Evolutionary conservation across 2,329 filamentous ascomycete species (phyloP).

Genomic region (Colletotrichum plurivorum): DNA sequence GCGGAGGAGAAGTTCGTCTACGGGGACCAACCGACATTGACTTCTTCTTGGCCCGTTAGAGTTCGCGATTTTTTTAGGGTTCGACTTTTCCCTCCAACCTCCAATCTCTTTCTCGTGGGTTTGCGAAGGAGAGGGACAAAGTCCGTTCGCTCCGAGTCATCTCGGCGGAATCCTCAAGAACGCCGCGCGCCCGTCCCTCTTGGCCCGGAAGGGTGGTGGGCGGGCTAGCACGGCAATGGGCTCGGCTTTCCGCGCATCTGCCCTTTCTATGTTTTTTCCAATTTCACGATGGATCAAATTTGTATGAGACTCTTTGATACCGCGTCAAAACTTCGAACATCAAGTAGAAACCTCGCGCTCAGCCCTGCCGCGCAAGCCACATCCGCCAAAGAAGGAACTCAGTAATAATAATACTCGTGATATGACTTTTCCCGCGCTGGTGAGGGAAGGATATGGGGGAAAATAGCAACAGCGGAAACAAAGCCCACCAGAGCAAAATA

Average conservation of each 20-base stretch:
- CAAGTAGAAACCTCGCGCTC: slow-evolving; percentile 8
- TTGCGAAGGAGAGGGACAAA: not conserved
- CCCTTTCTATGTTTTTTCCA: no score
- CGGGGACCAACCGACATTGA: not conserved
- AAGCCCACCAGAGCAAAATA: slow-evolving; percentile 1
- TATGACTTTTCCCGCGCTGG: not conserved
- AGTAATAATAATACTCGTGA: not conserved
- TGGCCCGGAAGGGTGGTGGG: not conserved
- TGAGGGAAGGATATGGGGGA: not conserved
- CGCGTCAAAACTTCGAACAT: not conserved
- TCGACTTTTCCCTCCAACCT: not conserved
- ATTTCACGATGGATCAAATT: slow-evolving; percentile 11
- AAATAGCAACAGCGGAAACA: slow-evolving; percentile 20
- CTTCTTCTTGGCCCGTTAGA: slow-evolving; percentile 14
- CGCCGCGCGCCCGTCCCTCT: not conserved
- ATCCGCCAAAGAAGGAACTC: not conserved
- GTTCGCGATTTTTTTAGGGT: slow-evolving; percentile 13
- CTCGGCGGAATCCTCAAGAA: slow-evolving; percentile 16
- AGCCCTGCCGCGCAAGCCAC: slow-evolving; percentile 1
- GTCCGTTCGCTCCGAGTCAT: slow-evolving; percentile 2
- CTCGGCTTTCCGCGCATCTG: not conserved
- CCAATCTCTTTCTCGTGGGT: slow-evolving; percentile 6
- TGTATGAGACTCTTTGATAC: not conserved
- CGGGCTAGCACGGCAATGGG: not conserved
- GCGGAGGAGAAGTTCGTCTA: not conserved